Percentiles rank a stretch among this genome's conserved stretches.
phyloP scores from a whole-genome alignment of 257 asterid genomes.

The Prunella vulgaris region DNA sequence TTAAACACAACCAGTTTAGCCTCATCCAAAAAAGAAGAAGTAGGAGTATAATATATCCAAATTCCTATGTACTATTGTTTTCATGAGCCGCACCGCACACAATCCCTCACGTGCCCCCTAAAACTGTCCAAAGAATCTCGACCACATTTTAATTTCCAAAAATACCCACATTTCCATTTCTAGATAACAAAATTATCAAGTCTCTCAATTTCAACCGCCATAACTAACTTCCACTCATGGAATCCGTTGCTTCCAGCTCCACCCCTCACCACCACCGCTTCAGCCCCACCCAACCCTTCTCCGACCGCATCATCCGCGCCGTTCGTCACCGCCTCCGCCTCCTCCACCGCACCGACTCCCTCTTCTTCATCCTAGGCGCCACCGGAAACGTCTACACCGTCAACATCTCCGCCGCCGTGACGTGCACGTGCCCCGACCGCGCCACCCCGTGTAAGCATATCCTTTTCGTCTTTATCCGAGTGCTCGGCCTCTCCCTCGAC shows the following conservation, averaged over 20 bases:
- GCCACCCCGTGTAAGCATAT: slow-evolving; percentile 84
- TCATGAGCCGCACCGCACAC: slow-evolving; percentile 43
- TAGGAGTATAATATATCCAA: no score
- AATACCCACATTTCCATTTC: neutral
- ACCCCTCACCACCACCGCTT: slow-evolving; percentile 26
- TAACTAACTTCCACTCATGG: slow-evolving; percentile 38
- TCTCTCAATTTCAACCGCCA: slow-evolving; percentile 20
- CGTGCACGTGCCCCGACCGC: slow-evolving; percentile 90
- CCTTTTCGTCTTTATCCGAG: slow-evolving; percentile 71
- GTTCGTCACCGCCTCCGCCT: slow-evolving; percentile 79
- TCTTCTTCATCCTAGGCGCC: slow-evolving; percentile 75
- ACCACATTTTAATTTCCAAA: slow-evolving; percentile 16
- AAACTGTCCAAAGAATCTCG: slow-evolving; percentile 55
- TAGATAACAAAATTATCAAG: no score
- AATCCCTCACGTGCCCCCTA: slow-evolving; percentile 74
- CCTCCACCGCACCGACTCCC: slow-evolving; percentile 76
- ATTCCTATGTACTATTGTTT: slow-evolving; percentile 4
- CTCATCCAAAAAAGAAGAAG: neutral
- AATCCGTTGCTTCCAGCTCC: slow-evolving; percentile 55
- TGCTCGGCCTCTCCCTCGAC: slow-evolving; percentile 50
- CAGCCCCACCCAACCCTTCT: slow-evolving; percentile 47
- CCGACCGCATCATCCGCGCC: slow-evolving; percentile 75
- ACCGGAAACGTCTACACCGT: slow-evolving; percentile 93
- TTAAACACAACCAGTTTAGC: slow-evolving; percentile 30
- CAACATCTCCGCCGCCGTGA: slow-evolving; percentile 48